These are phyloP conservation scores for Neospermospora avenae DNA, from an alignment of 2,329 filamentous ascomycete genomes.

Conservation along the genomic window DNA sequence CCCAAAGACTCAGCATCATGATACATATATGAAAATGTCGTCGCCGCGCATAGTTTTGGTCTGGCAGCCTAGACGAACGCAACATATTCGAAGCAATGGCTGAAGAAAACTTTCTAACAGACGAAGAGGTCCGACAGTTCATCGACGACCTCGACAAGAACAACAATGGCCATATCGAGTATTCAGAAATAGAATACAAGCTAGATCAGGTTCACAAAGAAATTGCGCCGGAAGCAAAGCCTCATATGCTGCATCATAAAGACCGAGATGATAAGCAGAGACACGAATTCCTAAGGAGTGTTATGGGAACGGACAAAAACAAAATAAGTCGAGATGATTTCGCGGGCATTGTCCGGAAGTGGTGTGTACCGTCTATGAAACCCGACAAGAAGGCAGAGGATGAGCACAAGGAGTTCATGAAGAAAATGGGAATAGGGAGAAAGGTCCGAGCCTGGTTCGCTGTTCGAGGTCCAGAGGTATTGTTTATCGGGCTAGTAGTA, in stretches of 20 bases:
- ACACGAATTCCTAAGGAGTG: conserved; percentile 49
- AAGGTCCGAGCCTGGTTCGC: conserved; percentile 51
- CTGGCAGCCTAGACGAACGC: not conserved
- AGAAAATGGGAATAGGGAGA: conserved; percentile 44
- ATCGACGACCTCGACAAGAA: conserved; percentile 51
- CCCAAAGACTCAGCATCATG: not conserved
- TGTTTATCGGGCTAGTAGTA: conserved; percentile 48
- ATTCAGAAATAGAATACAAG: conserved; percentile 49
- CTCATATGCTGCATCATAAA: conserved; percentile 43
- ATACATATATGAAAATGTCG: conserved; percentile 1
- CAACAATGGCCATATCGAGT: conserved; percentile 49
- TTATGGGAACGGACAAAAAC: conserved; percentile 44
- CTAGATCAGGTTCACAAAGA: conserved; percentile 51
- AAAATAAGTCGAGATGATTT: conserved; percentile 48
- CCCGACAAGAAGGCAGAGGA: conserved; percentile 47
- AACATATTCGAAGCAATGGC: conserved; percentile 1
- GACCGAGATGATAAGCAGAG: conserved; percentile 40
- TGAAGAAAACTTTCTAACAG: conserved; percentile 11
- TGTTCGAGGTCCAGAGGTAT: conserved; percentile 50
- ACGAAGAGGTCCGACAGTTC: conserved; percentile 53
- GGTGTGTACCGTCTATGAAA: conserved; percentile 47
- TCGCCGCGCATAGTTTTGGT: not conserved
- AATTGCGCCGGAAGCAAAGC: conserved; percentile 44
- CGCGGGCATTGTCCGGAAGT: conserved; percentile 40
- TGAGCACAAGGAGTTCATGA: conserved; percentile 41